Evolutionary conservation across 345 rosid genomes (phyloP), one percentile per base, ranked within the genome.

Genomic region (Citrus trifoliata): DNA sequence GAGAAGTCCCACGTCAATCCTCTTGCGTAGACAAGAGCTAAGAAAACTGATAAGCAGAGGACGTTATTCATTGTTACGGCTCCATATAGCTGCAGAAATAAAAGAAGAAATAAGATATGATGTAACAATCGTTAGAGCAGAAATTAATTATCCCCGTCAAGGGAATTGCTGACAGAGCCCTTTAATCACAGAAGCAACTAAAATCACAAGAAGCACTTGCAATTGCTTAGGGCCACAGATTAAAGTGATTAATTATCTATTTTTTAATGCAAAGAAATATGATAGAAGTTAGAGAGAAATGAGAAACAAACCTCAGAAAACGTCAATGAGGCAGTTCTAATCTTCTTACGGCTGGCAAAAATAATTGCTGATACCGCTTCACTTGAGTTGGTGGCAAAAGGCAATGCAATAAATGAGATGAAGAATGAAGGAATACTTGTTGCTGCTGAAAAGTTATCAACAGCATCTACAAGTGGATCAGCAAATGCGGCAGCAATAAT

Each of bases 1-100:
- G 99, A 96, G 83, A 96, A 96, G 90, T 96, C 94, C 99, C 98
- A 96, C 32, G 93, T 89, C 76, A 96, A 81, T 64, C 91, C 99
- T 83, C 98, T 78, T 3, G 76, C 7, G 64, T 93, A 96, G 28
- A 96, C 95, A n/a, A 96, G 89, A 0, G 95, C 94, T 77, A 94
- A 79, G 90, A 96, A 96, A 59, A 96, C 99, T 2, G 98, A 90
- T 35, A 94, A 88, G 89, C 97, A 94, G 7, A 96, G 97, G 63
- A 93, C 78, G 67, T 96, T 96, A 79, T 94, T 96, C 97, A 93
- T 94, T 9, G 99, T 93, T 32, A 86, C 97, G 10, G 97, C 93
- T 40, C 98, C 99, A 55, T 95, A 96, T 33, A 96, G 86, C 99
- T 94, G 95, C 81, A 87, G 30, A 25, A 79, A 78, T 60, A 73